These are phyloP conservation scores for Xylaria sp. DNA, from an alignment of 2,329 filamentous ascomycete genomes.

Conservation along the genomic window DNA sequence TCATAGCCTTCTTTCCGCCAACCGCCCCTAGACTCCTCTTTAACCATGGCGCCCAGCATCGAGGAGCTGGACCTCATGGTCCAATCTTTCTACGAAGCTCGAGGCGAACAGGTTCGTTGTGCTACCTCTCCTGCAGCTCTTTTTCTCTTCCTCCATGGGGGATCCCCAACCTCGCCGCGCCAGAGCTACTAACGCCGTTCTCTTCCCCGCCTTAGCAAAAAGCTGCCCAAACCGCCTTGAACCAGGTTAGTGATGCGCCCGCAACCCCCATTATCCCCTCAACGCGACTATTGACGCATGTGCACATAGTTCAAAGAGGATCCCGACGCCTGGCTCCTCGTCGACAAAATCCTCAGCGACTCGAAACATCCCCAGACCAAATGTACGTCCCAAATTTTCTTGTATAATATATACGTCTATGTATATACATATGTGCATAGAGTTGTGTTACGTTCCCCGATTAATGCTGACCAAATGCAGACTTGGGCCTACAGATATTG, in stretches of 20 bases:
- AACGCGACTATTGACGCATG: constrained; percentile 45
- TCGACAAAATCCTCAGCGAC: constrained; percentile 95
- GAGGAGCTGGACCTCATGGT: constrained; percentile 96
- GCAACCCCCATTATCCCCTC: constrained; percentile 20
- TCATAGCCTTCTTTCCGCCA: constrained; percentile 45
- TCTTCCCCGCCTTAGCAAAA: constrained; percentile 78
- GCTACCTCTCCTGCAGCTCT: neutral
- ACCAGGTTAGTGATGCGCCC: constrained; percentile 74
- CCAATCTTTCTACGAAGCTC: constrained; percentile 96
- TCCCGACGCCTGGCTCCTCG: constrained; percentile 95
- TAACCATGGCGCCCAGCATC: constrained; percentile 76
- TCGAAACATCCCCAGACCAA: constrained; percentile 96
- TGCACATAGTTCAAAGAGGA: constrained; percentile 92
- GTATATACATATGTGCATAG: neutral
- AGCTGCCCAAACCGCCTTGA: constrained; percentile 90
- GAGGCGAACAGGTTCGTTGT: constrained; percentile 83
- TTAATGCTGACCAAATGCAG: constrained; percentile 59
- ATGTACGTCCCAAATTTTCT: constrained; percentile 68
- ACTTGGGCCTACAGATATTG: constrained; percentile 93
- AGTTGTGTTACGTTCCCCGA: constrained; percentile 5
- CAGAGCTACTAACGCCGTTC: constrained; percentile 39
- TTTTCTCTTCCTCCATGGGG: neutral
- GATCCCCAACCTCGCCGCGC: constrained; percentile 24
- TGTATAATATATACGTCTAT: too few species aligned
- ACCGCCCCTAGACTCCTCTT: constrained; percentile 34